Base-by-base conservation (phyloP, 192 early-diverging fungal species). In the Coemansia aciculifera region DNA sequence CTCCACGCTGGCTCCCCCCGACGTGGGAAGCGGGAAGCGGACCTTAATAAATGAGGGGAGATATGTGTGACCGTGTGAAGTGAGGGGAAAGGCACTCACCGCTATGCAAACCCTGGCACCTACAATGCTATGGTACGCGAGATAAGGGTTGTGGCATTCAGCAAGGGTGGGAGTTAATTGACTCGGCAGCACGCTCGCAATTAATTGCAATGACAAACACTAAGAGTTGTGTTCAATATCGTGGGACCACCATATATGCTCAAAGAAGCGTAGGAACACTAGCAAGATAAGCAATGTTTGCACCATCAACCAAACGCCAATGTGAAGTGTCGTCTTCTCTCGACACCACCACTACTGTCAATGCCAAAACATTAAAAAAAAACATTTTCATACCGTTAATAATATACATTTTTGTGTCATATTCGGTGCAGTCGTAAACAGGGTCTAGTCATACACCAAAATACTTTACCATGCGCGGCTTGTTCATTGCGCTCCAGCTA, bases 61-160 rank as follows among this genome's bases (percentile, higher is more conserved):
- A 57, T 34, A 32, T 57, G 29, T 31, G 54, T 31, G 54, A 57
- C 54, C 54, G 54, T 57, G 54, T 17, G 51, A 54, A 54, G 51
- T 29, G 51, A 54, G 51, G 54, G 29, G 54, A 56, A 31, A 7
- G 5, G 7, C 46, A 21, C 19, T 21, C 1, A 2, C 27, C 13
- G 54, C 11, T 0, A 34, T 27, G 2, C 10, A 8, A 8, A 19
- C 46, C 6, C 8, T 6, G 17, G 9, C 1, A 40, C 13, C 5
- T 8, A 36, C 34, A 44, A 3, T 17, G 46, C 46, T 4, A 21
- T 21, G 46, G 3, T 24, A 9, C 51, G 12, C 51, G 51, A 56
- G 10, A 32, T 56, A 32, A 7, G 17, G 12, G 23, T 24, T 11
- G 48, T 24, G 24, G 51, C 51, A 52, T 24, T 29, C 7, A 27